Conservation (phyloP, 805 yeast species). For the Cyberlindnera americana region DNA sequence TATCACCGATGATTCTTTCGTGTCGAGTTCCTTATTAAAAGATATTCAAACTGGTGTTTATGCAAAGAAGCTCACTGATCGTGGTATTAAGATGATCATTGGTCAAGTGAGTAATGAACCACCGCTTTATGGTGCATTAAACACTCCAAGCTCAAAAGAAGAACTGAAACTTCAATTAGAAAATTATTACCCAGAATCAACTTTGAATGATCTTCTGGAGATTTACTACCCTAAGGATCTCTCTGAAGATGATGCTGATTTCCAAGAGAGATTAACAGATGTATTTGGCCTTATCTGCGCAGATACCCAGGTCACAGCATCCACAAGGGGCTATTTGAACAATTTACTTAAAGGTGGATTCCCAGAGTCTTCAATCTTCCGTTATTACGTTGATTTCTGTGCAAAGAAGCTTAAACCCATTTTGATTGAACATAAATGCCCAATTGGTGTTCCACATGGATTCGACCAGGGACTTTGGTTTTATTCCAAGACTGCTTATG, state of each 20-base stretch:
- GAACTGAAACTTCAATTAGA: conserved; percentile 31
- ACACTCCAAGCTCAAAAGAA: conserved; percentile 27
- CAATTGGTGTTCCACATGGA: conserved; percentile 35
- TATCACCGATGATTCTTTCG: conserved; percentile 36
- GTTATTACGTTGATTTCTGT: conserved; percentile 26
- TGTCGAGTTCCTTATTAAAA: conserved; percentile 27
- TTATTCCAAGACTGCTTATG: conserved; percentile 15
- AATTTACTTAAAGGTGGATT: conserved; percentile 23
- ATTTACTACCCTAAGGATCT: conserved; percentile 23
- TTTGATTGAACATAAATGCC: conserved; percentile 17
- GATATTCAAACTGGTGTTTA: conserved; percentile 32
- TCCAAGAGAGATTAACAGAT: conserved; percentile 16
- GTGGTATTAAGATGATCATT: conserved; percentile 25
- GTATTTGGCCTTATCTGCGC: conserved; percentile 34
- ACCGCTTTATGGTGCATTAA: conserved; percentile 28
- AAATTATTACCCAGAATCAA: conserved; percentile 32
- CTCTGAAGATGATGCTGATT: conserved; percentile 12
- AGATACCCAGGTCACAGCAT: conserved; percentile 37
- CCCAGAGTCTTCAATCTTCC: conserved; percentile 25
- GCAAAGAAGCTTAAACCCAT: conserved; percentile 15
- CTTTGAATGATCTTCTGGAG: conserved; percentile 20
- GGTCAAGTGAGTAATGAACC: conserved; percentile 36
- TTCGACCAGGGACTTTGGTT: conserved; percentile 36
- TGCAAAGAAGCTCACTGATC: conserved; percentile 22
- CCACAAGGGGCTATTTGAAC: conserved; percentile 33